phyloP scores from a whole-genome alignment of 2,329 filamentous ascomycete species.

The Lasiodiplodia hormozganensis region DNA sequence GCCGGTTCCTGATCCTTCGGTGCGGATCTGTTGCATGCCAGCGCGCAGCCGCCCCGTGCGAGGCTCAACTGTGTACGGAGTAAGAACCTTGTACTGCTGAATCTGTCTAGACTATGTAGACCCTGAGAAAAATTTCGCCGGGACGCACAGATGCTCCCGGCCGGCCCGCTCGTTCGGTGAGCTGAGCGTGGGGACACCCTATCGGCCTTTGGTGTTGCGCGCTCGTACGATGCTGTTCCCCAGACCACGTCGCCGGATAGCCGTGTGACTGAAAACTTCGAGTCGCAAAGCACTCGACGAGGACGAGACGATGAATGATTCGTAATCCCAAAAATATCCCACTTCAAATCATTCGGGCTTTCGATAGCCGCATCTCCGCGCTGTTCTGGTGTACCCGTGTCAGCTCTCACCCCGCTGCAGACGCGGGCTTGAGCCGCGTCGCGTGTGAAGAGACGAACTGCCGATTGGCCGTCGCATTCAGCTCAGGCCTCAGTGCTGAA shows the following conservation, averaged over 20 bases:
- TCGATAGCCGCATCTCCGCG: conserved; percentile 23
- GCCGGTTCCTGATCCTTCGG: conserved; percentile 16
- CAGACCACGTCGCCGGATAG: not conserved
- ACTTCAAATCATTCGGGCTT: not conserved
- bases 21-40: conserved; percentile 17
- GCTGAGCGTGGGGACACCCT: conserved; percentile 15
- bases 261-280: conserved; percentile 9
- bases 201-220: not conserved
- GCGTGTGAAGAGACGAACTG: not conserved
- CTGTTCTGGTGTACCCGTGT: not conserved
- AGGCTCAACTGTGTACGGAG: conserved; percentile 8
- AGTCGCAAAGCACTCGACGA: not conserved
- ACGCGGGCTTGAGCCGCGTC: not conserved
- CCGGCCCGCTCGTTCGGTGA: conserved; percentile 22
- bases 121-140: conserved; percentile 17
- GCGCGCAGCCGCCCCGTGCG: conserved; percentile 10
- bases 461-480: not conserved
- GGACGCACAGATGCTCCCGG: conserved; percentile 20
- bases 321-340: not conserved
- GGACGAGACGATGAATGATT: not conserved
- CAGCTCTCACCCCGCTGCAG: conserved; percentile 5
- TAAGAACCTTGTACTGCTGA: conserved; percentile 23
- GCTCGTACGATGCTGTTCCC: conserved; percentile 19
- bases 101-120: conserved; percentile 7
- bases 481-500: not conserved